phyloP scores from a whole-genome alignment of 2,329 filamentous ascomycete genomes.

The Mycosphaerella sp. region DNA sequence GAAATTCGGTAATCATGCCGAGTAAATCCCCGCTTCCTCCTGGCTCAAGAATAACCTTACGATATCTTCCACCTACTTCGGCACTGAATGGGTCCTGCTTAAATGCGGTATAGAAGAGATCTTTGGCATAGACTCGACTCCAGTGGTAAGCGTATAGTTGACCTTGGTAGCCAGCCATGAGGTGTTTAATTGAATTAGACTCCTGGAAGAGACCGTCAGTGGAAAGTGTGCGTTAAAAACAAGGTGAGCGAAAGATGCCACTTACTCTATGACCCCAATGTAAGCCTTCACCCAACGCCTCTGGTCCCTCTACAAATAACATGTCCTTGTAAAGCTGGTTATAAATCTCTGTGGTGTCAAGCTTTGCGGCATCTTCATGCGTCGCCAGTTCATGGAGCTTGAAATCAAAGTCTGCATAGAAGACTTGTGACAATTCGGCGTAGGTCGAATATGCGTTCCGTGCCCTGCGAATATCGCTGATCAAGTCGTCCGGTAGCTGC shows the following conservation, averaged over 20 bases:
- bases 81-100: constrained; percentile 2
- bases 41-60: constrained; percentile 3
- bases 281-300: background rate
- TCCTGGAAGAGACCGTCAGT: background rate
- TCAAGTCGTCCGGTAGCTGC: constrained; percentile 3
- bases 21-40: constrained; percentile 7
- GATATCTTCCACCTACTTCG: constrained; percentile 1
- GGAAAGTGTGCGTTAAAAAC: background rate
- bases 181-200: background rate
- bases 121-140: constrained; percentile 4
- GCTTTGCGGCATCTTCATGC: constrained; percentile 2
- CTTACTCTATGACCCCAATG: constrained; percentile 5
- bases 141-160: constrained; percentile 10
- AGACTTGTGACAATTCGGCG: background rate
- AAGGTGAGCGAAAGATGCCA: background rate
- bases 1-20: constrained; percentile 2
- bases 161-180: constrained; percentile 9
- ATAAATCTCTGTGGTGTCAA: constrained; percentile 1
- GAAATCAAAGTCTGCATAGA: constrained; percentile 1
- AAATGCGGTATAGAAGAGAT: constrained; percentile 10
- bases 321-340: background rate
- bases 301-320: background rate
- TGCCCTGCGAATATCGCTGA: background rate
- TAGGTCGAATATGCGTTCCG: background rate
- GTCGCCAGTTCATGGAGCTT: constrained; percentile 1